Evolutionary conservation across 2,329 filamentous ascomycete genomes (phyloP), one percentile per base, ranked within the genome.

Genomic region (Penicillium psychrosexuale): DNA sequence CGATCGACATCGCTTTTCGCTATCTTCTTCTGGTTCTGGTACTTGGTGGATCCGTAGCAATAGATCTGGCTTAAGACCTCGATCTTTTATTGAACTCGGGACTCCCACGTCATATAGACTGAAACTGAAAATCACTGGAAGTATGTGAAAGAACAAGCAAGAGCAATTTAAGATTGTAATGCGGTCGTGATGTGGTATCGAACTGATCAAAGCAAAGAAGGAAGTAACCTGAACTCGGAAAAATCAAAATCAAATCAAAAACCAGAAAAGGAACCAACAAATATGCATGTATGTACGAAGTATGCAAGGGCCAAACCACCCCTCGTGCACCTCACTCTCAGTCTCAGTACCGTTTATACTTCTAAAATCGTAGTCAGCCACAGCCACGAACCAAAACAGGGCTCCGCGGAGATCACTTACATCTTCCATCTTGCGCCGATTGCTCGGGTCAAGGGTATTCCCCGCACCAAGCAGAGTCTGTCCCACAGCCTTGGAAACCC

Each of bases 391-490:
- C 28, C 28, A 5, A 19, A 22, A 19, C n/a, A 34, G 30, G 17
- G 9, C 48, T 33, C 51, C 30, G 15, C 22, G 6, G 15, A 8
- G n/a, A 45, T 22, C 62, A 86, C 91, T 84, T 77, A 96, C 93
- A 80, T 97, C 92, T 66, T 96, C 90, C 68, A 91, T 85, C 69
- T 89, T 86, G 66, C 90, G 82, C 69, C 88, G 78, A 69, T 96
- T 92, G 58, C 85, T 81, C 50, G 89, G 88, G 77, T 99, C 94
- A 64, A 99, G 79, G 44, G 89, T 85, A 72, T 99, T 99, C 0
- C 91, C 95, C 13, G 92, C 93, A 5, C 95, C 94, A 76, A 97
- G 81, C 55, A 99, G 77, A 36, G 93, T 91, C 77, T 95, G 90
- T 8, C 91, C 90, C 47, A 96, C 86, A 0, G 88, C 93, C 73